These are phyloP conservation scores for Cystofilobasidium ferigula DNA, from an alignment of 768 basidiomycete genomes.

Conservation along the genomic window DNA sequence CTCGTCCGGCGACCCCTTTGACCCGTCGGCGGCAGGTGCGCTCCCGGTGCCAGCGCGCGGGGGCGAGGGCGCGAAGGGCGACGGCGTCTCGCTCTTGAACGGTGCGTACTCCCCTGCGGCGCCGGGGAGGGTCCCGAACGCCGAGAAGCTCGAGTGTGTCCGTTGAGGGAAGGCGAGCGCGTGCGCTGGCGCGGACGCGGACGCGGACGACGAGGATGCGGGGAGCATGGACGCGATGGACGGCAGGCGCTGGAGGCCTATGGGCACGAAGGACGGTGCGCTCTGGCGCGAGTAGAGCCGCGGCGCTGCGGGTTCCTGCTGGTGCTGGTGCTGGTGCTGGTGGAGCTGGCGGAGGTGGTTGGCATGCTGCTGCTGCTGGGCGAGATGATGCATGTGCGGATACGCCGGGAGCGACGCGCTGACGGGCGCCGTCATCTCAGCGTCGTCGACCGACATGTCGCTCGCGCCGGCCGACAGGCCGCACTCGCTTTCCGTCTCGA, in stretches of 20 bases:
- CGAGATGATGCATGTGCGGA: too few relatives aligned
- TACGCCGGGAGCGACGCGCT: too few relatives aligned
- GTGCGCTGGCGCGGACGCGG: not conserved
- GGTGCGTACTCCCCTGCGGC: not conserved
- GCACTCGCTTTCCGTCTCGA: not conserved
- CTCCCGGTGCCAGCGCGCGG: too few relatives aligned
- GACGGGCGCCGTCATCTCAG: not conserved
- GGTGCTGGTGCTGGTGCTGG: too few relatives aligned
- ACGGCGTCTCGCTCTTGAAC: not conserved
- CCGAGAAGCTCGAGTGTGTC: not conserved
- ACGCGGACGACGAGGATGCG: not conserved
- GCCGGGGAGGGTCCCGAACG: not conserved
- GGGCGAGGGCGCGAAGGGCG: too few relatives aligned
- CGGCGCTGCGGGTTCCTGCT: too few relatives aligned
- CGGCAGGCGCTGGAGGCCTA: not conserved
- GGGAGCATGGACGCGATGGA: constrained; percentile 1
- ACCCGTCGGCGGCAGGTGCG: too few relatives aligned
- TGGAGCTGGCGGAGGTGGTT: too few relatives aligned
- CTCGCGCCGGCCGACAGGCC: not conserved
- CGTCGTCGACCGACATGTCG: constrained; percentile 1
- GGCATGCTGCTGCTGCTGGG: too few relatives aligned
- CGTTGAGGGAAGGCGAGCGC: not conserved
- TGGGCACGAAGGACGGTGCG: not conserved
- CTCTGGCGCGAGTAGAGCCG: not conserved
- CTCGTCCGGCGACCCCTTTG: too few relatives aligned